A percentile compares a stretch with the other conserved stretches of the same genome.
Conservation (phyloP, 1,284 basidiomycete genomes). For the Puccinia triticina region DNA sequence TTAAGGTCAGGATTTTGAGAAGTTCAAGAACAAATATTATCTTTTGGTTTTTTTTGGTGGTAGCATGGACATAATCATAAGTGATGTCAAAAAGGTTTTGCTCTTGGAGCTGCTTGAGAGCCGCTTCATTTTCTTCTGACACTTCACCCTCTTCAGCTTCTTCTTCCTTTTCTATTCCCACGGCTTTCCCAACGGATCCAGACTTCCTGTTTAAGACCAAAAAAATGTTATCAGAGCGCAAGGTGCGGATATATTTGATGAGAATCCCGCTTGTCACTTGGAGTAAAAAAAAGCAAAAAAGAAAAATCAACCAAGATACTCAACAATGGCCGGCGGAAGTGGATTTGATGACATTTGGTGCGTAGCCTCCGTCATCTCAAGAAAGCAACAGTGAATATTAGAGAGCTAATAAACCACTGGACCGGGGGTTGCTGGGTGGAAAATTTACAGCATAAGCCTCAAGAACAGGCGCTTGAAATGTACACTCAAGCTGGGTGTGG, state of each 20-base stretch:
- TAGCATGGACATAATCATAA: no score
- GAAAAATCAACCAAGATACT: neutral
- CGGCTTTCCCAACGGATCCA: constrained; percentile 63
- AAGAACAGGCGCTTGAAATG: constrained; percentile 64
- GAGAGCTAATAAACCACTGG: neutral
- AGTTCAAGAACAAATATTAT: no score
- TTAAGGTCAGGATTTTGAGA: no score
- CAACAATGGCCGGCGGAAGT: constrained; percentile 57
- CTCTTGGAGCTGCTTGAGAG: no score
- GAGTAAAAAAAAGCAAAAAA: no score
- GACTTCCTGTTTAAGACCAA: constrained; percentile 60
- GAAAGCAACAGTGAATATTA: constrained; percentile 1
- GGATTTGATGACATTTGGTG: constrained; percentile 63
- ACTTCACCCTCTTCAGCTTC: constrained; percentile 63
- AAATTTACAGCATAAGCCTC: constrained; percentile 61
- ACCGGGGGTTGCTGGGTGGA: constrained; percentile 10
- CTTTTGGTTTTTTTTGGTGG: no score
- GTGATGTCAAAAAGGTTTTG: no score
- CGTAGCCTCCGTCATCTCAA: constrained; percentile 59
- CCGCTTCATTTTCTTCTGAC: no score
- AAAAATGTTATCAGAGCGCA: neutral
- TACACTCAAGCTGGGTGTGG: constrained; percentile 59
- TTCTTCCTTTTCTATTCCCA: constrained; percentile 62
- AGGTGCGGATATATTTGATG: neutral
- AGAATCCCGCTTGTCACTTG: neutral